phyloP scores from a whole-genome alignment of 306 rosid species.

The Oxytropis ochrocephala region DNA sequence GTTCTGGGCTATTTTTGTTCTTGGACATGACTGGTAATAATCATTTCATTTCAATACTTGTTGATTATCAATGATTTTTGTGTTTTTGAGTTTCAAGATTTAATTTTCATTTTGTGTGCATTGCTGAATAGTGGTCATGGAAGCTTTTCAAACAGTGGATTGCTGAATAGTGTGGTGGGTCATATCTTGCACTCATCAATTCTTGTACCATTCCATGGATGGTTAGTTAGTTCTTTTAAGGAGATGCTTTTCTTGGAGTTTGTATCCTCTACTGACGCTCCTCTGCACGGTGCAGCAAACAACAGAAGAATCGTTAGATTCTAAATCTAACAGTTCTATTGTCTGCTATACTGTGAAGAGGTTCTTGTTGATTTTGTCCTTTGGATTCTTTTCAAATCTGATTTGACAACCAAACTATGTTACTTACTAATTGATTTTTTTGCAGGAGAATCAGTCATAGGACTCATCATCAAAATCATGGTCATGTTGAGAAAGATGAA shows the following conservation, averaged over 20 bases:
- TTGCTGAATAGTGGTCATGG: conserved; percentile 79
- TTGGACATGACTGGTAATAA: conserved; percentile 92
- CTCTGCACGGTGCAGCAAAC: too few species aligned
- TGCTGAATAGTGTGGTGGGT: conserved; percentile 59
- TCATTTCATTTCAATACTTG: neutral
- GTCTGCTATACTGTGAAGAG: too few species aligned
- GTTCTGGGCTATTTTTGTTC: conserved; percentile 98
- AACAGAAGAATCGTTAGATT: too few species aligned
- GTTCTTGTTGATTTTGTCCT: neutral
- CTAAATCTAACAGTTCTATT: too few species aligned
- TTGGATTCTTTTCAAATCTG: neutral
- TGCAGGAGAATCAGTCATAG: conserved; percentile 92
- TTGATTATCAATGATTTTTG: neutral
- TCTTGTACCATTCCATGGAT: conserved; percentile 93
- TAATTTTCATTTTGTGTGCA: neutral
- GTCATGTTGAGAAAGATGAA: conserved; percentile 90
- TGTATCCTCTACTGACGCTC: too few species aligned
- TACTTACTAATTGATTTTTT: neutral
- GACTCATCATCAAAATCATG: conserved; percentile 98
- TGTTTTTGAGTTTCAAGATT: neutral
- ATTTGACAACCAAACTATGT: neutral
- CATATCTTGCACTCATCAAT: conserved; percentile 84
- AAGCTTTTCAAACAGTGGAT: conserved; percentile 70
- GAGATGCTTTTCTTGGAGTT: neutral
- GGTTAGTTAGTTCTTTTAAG: conserved; percentile 41